Evolutionary conservation across 2,329 filamentous ascomycete genomes (phyloP).

Genomic region (Sarocladiaceae sp.): DNA sequence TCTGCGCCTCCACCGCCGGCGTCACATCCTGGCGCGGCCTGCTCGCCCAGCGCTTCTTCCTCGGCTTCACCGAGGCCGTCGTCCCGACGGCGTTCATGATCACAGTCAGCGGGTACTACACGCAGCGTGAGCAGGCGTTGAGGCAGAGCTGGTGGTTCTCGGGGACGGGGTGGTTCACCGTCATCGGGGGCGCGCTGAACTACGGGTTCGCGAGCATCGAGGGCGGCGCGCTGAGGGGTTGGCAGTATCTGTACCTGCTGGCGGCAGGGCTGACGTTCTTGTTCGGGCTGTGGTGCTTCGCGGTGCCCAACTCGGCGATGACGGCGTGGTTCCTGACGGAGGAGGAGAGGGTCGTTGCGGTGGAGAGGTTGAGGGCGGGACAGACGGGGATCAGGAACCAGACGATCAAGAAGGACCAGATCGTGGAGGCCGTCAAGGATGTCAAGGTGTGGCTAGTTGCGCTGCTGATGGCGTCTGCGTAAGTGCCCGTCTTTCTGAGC

Average conservation of each 20-base stretch:
- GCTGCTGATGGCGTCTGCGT: slow-evolving; percentile 47
- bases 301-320: slow-evolving; percentile 46
- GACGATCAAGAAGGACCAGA: slow-evolving; percentile 38
- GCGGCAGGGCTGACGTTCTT: slow-evolving; percentile 42
- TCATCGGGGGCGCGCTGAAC: slow-evolving; percentile 41
- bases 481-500: no score
- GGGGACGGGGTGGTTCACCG: slow-evolving; percentile 33
- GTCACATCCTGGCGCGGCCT: slow-evolving; percentile 47
- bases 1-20: slow-evolving; percentile 50
- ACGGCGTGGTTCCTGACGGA: slow-evolving; percentile 49
- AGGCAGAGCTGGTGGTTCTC: slow-evolving; percentile 46
- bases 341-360: slow-evolving; percentile 44
- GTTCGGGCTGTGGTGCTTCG: slow-evolving; percentile 45
- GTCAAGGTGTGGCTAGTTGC: slow-evolving; percentile 43
- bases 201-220: slow-evolving; percentile 45
- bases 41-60: slow-evolving; percentile 43
- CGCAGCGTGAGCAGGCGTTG: slow-evolving; percentile 41
- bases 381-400: slow-evolving; percentile 44
- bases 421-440: slow-evolving; percentile 39
- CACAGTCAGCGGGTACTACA: slow-evolving; percentile 42
- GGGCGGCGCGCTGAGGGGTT: slow-evolving; percentile 35
- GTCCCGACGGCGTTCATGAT: slow-evolving; percentile 45
- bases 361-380: slow-evolving; percentile 40
- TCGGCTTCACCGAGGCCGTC: slow-evolving; percentile 36
- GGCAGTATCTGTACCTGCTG: slow-evolving; percentile 50